phyloP scores from a whole-genome alignment of 2,329 filamentous ascomycete genomes.

The Bipolaris oryzae region DNA sequence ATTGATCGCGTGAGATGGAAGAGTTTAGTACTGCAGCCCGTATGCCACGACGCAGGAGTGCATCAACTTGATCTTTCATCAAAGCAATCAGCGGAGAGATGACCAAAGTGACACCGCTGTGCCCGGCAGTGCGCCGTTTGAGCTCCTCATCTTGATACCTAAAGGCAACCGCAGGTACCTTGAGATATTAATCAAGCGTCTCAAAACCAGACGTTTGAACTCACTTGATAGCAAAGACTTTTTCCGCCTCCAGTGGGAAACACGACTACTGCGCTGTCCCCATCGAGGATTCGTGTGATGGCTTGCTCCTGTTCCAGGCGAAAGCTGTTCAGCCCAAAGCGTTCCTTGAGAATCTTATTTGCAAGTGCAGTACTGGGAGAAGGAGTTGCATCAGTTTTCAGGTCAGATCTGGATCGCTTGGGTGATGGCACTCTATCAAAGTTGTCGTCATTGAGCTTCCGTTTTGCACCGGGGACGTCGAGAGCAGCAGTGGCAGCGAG shows the following conservation, averaged over 20 bases:
- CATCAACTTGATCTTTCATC: slow-evolving; percentile 95
- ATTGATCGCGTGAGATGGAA: slow-evolving; percentile 59
- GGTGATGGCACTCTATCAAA: neutral
- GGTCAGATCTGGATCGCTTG: slow-evolving; percentile 9
- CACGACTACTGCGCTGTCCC: slow-evolving; percentile 52
- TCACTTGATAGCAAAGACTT: slow-evolving; percentile 90
- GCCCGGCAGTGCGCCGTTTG: slow-evolving; percentile 61
- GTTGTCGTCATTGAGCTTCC: slow-evolving; percentile 2
- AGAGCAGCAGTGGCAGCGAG: slow-evolving; percentile 7
- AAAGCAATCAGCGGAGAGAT: slow-evolving; percentile 89
- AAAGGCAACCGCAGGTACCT: slow-evolving; percentile 52
- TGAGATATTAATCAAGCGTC: slow-evolving; percentile 4
- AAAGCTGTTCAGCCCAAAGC: slow-evolving; percentile 52
- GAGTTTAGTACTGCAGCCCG: slow-evolving; percentile 81
- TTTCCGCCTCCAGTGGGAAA: slow-evolving; percentile 96
- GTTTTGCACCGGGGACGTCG: slow-evolving; percentile 10
- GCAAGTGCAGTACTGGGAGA: slow-evolving; percentile 32
- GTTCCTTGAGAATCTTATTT: slow-evolving; percentile 47
- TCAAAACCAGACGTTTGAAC: neutral
- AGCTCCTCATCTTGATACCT: slow-evolving; percentile 46
- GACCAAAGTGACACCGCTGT: slow-evolving; percentile 81
- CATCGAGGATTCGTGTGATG: slow-evolving; percentile 52
- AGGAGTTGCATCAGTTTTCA: neutral
- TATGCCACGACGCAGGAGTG: slow-evolving; percentile 73
- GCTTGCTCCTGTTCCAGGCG: slow-evolving; percentile 55